Conservation (phyloP, 1,284 basidiomycete species). For the Cryptococcus sp. region DNA sequence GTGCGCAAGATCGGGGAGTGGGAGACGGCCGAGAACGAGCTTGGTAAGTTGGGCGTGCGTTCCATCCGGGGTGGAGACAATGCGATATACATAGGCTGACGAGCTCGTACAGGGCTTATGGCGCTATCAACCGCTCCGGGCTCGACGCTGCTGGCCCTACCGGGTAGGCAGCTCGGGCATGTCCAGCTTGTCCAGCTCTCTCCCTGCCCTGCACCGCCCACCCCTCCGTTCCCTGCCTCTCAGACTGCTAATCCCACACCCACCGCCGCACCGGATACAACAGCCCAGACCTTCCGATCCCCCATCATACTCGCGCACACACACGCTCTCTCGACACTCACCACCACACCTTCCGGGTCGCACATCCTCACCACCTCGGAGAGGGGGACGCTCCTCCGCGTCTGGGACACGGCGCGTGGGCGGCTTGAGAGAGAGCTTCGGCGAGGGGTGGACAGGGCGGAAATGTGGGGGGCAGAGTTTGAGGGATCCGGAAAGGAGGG, state of each 20-base stretch:
- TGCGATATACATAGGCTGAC: constrained; percentile 4
- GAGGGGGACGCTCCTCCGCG: constrained; percentile 78
- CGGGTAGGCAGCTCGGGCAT: constrained; percentile 84
- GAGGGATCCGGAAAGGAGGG: constrained; percentile 24
- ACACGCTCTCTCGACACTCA: constrained; percentile 71
- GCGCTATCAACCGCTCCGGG: constrained; percentile 72
- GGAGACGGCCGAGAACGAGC: constrained; percentile 83
- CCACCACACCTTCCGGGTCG: constrained; percentile 71
- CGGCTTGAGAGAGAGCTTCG: constrained; percentile 76
- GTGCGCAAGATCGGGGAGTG: constrained; percentile 69
- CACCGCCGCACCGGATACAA: not conserved
- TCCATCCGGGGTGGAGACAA: not conserved
- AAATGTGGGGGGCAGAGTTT: constrained; percentile 76
- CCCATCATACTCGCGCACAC: constrained; percentile 83
- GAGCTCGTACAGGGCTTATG: constrained; percentile 63
- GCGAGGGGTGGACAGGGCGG: constrained; percentile 83
- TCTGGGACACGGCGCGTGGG: constrained; percentile 79
- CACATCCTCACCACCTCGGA: constrained; percentile 80
- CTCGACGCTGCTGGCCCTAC: constrained; percentile 77
- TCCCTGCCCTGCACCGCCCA: constrained; percentile 54
- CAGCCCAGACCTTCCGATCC: constrained; percentile 36
- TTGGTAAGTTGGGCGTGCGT: constrained; percentile 57
- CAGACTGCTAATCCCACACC: not conserved
- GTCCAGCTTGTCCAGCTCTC: constrained; percentile 84
- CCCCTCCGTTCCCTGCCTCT: not conserved